Base-by-base conservation (phyloP, 2,329 filamentous ascomycete species). In the Fonsecaea nubica region DNA sequence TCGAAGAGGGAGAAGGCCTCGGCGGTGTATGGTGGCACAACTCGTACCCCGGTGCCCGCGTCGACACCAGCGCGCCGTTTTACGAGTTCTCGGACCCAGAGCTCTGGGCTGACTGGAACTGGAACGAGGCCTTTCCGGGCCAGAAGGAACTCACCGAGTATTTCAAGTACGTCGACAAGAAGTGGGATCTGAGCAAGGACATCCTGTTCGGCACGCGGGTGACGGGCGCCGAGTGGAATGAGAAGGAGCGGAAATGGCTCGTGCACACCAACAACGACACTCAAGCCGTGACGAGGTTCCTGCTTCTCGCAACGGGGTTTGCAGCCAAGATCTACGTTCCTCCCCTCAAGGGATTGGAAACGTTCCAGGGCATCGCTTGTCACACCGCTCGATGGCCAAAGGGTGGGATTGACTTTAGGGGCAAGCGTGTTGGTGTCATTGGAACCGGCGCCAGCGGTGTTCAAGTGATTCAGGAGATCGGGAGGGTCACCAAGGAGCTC, bases 11-110 rank as follows among this genome's bases (percentile, higher is more conserved):
- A 3, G 70, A 66, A 8, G 74, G 75, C 38, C 75, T 78, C 58
- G 78, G 78, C 40, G 69, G 71, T 13, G 66, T 71, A 0, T 88
- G 86, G 86, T 76, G 80, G 48, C 86, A 80, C 82, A 91, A 91
- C 77, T 93, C 96, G 79, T 97, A 97, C 80, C 85, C 84, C 0
- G 85, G 85, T 0, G 81, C 84, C 1, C 75, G 79, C 0, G 84
- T 87, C 1, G 86, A 89, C 75, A 84, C 81, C 0, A 80, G 84
- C 59, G 78, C 84, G 1, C 84, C 84, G 0, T 78, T 81, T 60
- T 87, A 87, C 66, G 80, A 87, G 69, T 83, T 83, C 60, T 83
- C 80, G 1, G 83, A 81, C 72, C 84, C 84, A 0, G 79, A 81
- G 36, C 75, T 82, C 3, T 83, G 77, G 73, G 75, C 79, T 32